phyloP scores from a whole-genome alignment of 1,284 basidiomycete species.

The Heliocybe sulcata region DNA sequence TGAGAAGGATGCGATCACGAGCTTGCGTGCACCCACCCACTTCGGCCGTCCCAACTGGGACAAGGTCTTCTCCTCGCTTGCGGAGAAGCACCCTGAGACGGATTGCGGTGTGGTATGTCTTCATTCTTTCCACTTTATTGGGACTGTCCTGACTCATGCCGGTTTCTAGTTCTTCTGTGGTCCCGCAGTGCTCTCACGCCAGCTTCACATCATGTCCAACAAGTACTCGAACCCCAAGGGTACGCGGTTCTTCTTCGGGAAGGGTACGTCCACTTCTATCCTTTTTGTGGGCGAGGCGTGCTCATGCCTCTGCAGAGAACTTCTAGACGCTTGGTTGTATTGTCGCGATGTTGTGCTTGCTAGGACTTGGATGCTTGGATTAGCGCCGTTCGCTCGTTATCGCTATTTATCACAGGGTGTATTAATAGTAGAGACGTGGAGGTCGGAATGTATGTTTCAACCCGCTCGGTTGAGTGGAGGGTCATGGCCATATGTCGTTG shows the following conservation, averaged over 20 bases:
- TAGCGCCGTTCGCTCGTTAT: conserved; percentile 2
- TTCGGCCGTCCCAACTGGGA: conserved; percentile 94
- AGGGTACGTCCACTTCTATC: conserved; percentile 36
- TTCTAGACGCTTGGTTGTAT: conserved; percentile 9
- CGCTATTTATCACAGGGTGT: background rate
- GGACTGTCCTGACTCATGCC: background rate
- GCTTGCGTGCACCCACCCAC: conserved; percentile 83
- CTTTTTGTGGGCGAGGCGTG: background rate
- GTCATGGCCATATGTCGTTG: too few relatives aligned
- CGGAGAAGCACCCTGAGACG: conserved; percentile 75
- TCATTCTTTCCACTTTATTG: background rate
- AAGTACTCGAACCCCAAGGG: conserved; percentile 79
- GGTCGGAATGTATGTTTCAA: background rate
- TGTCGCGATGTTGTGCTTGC: background rate
- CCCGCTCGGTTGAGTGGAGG: background rate
- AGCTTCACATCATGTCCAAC: conserved; percentile 73
- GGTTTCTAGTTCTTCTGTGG: conserved; percentile 70
- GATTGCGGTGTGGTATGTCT: conserved; percentile 71
- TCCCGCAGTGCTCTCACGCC: conserved; percentile 59
- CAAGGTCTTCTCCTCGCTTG: conserved; percentile 68
- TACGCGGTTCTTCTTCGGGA: conserved; percentile 85
- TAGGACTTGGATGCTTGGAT: background rate
- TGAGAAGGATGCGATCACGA: conserved; percentile 82
- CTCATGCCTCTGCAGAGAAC: conserved; percentile 12
- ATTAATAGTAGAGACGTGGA: background rate